These are phyloP conservation scores for Phytophthora syringae DNA, from an alignment of 352 stramenopile species.

Conservation along the genomic window DNA sequence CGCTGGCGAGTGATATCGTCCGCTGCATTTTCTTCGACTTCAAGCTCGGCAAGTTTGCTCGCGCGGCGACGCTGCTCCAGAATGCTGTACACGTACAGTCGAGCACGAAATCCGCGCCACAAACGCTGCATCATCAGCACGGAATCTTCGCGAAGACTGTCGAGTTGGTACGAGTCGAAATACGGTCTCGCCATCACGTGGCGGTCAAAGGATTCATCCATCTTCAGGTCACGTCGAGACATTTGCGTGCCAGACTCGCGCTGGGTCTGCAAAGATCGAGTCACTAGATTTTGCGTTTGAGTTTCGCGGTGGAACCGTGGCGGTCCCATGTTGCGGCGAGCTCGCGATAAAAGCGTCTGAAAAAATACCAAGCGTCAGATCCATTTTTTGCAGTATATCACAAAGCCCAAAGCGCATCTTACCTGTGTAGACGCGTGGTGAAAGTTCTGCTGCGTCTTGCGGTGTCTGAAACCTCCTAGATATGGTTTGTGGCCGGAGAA, in stretches of 20 bases:
- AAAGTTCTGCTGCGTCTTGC: slow-evolving; percentile 88
- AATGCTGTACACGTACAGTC: slow-evolving; percentile 56
- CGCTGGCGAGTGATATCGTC: slow-evolving; percentile 61
- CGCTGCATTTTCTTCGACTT: slow-evolving; percentile 59
- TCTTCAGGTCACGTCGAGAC: slow-evolving; percentile 69
- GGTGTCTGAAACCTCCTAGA: slow-evolving; percentile 89
- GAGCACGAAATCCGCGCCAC: slow-evolving; percentile 85
- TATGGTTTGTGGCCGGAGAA: slow-evolving; percentile 85
- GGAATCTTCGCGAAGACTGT: slow-evolving; percentile 76
- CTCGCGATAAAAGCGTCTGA: slow-evolving; percentile 64
- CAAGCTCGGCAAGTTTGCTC: slow-evolving; percentile 36
- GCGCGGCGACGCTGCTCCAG: slow-evolving; percentile 45
- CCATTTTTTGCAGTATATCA: no score
- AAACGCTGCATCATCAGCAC: slow-evolving; percentile 88
- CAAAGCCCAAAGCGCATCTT: not conserved
- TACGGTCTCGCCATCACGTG: slow-evolving; percentile 76
- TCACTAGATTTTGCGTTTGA: slow-evolving; percentile 86
- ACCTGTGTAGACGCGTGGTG: slow-evolving; percentile 92
- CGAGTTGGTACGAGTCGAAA: slow-evolving; percentile 91
- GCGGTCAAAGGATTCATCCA: slow-evolving; percentile 77
- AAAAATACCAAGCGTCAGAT: not conserved
- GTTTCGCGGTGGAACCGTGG: slow-evolving; percentile 79
- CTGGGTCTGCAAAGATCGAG: slow-evolving; percentile 82
- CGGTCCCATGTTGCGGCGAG: slow-evolving; percentile 43
- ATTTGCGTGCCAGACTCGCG: slow-evolving; percentile 94